Conservation (phyloP, 1,139 yeast genomes). For the Suhomyces bolitotheri region DNA sequence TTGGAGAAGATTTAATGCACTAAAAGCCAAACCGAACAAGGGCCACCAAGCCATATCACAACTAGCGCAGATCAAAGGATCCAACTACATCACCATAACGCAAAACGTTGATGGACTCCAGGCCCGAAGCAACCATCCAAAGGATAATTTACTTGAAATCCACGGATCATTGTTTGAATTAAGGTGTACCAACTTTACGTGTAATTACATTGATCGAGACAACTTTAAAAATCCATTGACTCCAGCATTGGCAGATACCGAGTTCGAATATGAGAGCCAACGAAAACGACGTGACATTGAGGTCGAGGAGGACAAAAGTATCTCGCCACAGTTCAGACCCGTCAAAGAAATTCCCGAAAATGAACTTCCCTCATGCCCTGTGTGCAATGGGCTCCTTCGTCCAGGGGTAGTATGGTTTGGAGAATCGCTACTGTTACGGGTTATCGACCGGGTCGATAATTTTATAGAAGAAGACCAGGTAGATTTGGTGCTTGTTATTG, state of each 20-base stretch:
- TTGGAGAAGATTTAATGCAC: slow-evolving; percentile 63
- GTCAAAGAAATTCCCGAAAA: slow-evolving; percentile 46
- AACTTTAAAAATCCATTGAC: slow-evolving; percentile 66
- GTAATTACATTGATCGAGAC: slow-evolving; percentile 57
- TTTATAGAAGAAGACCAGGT: slow-evolving; percentile 61
- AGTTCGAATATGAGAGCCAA: slow-evolving; percentile 27
- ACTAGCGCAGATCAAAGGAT: slow-evolving; percentile 28
- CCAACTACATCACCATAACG: slow-evolving; percentile 62
- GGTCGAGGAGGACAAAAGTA: slow-evolving; percentile 12
- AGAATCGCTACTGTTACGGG: slow-evolving; percentile 68
- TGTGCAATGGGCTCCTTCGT: slow-evolving; percentile 60
- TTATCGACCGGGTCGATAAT: slow-evolving; percentile 66
- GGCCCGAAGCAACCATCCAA: slow-evolving; percentile 62
- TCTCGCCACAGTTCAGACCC: slow-evolving; percentile 50
- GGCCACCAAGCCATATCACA: slow-evolving; percentile 73
- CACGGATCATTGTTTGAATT: slow-evolving; percentile 79
- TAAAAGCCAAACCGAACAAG: slow-evolving; percentile 65
- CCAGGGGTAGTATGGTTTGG: slow-evolving; percentile 97
- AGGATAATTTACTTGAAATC: slow-evolving; percentile 54
- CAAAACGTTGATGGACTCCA: slow-evolving; percentile 83
- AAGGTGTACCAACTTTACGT: slow-evolving; percentile 72
- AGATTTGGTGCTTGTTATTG: slow-evolving; percentile 77
- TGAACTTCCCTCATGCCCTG: slow-evolving; percentile 77
- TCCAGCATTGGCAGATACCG: slow-evolving; percentile 48
- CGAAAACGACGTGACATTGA: slow-evolving; percentile 11